Evolutionary conservation across 495 filamentous ascomycete species (phyloP).

Genomic region (Penicillium argentinense): DNA sequence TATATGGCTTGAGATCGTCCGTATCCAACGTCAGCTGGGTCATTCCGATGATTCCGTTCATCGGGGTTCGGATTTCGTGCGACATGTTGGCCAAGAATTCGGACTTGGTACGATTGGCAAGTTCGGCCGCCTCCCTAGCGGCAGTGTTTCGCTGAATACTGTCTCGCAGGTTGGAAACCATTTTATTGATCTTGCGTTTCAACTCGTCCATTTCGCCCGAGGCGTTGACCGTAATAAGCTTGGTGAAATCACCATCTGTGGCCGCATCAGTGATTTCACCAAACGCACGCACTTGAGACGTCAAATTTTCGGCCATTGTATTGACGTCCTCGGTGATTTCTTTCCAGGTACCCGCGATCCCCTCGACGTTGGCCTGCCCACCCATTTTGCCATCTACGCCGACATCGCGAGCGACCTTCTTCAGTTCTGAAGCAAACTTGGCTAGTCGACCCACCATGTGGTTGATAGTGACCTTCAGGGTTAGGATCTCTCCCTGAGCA

Average conservation of each 20-base stretch:
- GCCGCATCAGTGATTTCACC: constrained; percentile 97
- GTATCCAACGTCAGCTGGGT: constrained; percentile 96
- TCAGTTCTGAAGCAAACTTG: constrained; percentile 95
- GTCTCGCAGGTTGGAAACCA: constrained; percentile 94
- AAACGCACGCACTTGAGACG: constrained; percentile 96
- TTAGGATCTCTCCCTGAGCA: constrained; percentile 91
- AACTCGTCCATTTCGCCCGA: constrained; percentile 99
- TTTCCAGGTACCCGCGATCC: constrained; percentile 93
- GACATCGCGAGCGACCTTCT: constrained; percentile 94
- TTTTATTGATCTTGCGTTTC: constrained; percentile 99
- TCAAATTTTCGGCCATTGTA: constrained; percentile 97
- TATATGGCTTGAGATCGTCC: constrained; percentile 84
- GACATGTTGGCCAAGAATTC: constrained; percentile 99
- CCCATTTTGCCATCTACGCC: constrained; percentile 99
- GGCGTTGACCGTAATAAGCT: constrained; percentile 95
- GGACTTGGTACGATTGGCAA: constrained; percentile 97
- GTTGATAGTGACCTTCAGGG: constrained; percentile 96
- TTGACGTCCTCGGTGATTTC: constrained; percentile 98
- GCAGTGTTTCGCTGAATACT: constrained; percentile 98
- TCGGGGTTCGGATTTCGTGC: constrained; percentile 97
- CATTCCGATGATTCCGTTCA: constrained; percentile 89
- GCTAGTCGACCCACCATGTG: constrained; percentile 98
- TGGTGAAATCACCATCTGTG: constrained; percentile 94
- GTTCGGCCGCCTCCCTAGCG: constrained; percentile 91
- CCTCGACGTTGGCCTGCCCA: constrained; percentile 92